Conservation (phyloP, 371 early-diverging fungal species). For the Fennellomyces sp. region DNA sequence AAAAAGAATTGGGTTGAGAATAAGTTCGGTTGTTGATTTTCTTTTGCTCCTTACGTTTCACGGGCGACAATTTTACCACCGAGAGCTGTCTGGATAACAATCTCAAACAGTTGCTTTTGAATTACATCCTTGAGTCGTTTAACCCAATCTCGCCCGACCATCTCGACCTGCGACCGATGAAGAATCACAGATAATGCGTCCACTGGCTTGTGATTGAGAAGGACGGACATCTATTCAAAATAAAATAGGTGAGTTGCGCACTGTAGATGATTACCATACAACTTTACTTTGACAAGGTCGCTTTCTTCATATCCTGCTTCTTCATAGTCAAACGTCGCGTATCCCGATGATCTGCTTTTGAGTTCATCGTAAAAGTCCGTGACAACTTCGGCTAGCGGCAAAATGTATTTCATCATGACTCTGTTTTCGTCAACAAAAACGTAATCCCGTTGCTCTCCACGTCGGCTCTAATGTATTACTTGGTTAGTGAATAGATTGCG, state of each 20-base stretch:
- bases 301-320: constrained; percentile 88
- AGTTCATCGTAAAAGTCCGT: constrained; percentile 94
- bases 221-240: constrained; percentile 71
- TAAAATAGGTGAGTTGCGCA: too few species aligned
- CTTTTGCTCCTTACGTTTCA: constrained; percentile 66
- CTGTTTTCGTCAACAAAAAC: constrained; percentile 86
- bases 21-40: not conserved
- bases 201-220: constrained; percentile 90
- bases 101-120: constrained; percentile 90
- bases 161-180: constrained; percentile 76
- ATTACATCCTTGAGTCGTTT: constrained; percentile 81
- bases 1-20: not conserved
- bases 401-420: constrained; percentile 83
- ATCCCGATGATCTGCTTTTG: constrained; percentile 91
- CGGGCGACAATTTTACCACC: constrained; percentile 86
- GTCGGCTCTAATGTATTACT: constrained; percentile 47
- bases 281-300: constrained; percentile 88
- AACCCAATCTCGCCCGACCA: constrained; percentile 83
- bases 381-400: constrained; percentile 93
- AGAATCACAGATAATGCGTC: constrained; percentile 92
- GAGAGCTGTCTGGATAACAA: constrained; percentile 89
- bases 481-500: not conserved
- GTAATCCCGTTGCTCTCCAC: constrained; percentile 87
- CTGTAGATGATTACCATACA: too few species aligned
- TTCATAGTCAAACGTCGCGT: constrained; percentile 96